Evolutionary conservation across 2,329 filamentous ascomycete genomes (phyloP).

Genomic region (Paecilomyces sp.): DNA sequence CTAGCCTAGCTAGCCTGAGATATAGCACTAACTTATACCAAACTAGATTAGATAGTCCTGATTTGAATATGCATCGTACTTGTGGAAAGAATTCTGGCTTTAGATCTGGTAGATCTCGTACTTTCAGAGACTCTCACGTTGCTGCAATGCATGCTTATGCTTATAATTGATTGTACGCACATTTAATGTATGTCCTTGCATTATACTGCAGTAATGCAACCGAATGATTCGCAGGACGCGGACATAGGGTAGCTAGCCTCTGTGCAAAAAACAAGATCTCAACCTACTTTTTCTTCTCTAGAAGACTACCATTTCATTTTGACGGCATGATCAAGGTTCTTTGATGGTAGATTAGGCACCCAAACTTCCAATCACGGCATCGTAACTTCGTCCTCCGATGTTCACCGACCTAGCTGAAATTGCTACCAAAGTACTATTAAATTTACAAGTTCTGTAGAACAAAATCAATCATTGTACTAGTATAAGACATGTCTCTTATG

Average conservation of each 20-base stretch:
- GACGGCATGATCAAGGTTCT: too few relatives aligned
- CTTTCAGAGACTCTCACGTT: neutral
- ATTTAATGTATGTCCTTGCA: too few relatives aligned
- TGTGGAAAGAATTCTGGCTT: neutral
- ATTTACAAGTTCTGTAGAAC: neutral
- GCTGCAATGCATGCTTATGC: neutral
- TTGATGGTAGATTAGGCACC: neutral
- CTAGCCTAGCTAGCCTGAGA: too few relatives aligned
- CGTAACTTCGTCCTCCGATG: neutral
- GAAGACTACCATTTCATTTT: too few relatives aligned
- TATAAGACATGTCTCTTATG: neutral
- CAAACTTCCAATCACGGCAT: neutral
- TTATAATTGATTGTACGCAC: neutral
- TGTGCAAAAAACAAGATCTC: too few relatives aligned
- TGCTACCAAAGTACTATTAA: neutral
- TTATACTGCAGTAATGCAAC: neutral
- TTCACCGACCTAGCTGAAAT: neutral
- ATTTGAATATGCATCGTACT: neutral
- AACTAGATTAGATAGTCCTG: neutral
- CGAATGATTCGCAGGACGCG: neutral
- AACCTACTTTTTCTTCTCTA: too few relatives aligned
- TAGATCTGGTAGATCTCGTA: neutral
- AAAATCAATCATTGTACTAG: neutral
- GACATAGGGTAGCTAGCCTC: neutral
- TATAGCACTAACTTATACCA: too few relatives aligned